These are phyloP conservation scores for Mycosphaerella arachidis DNA, from an alignment of 2,329 filamentous ascomycete species.

Conservation along the genomic window DNA sequence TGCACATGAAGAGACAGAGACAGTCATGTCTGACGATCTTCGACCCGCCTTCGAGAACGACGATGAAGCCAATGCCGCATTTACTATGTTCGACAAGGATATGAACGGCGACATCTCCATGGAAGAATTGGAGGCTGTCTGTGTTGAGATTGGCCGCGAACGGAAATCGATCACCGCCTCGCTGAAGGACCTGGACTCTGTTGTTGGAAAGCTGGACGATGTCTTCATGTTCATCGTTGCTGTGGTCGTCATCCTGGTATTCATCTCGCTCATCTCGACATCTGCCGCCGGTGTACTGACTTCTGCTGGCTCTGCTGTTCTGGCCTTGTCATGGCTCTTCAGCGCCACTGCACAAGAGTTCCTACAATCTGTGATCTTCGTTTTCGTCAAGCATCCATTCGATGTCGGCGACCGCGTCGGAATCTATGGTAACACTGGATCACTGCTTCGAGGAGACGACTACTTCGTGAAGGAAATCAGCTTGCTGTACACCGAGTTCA, in stretches of 20 bases:
- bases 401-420: constrained; percentile 92
- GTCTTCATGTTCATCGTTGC: constrained; percentile 84
- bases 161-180: constrained; percentile 94
- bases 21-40: constrained; percentile 72
- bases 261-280: constrained; percentile 82
- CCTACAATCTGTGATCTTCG: constrained; percentile 87
- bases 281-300: constrained; percentile 89
- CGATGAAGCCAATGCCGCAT: constrained; percentile 85
- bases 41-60: constrained; percentile 71
- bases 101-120: constrained; percentile 95
- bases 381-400: constrained; percentile 96
- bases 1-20: constrained; percentile 67
- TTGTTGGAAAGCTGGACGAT: constrained; percentile 82
- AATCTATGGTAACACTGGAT: constrained; percentile 84
- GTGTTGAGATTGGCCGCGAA: constrained; percentile 89
- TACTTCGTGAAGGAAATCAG: constrained; percentile 96
- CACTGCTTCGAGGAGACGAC: constrained; percentile 74
- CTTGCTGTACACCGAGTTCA: constrained; percentile 91
- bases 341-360: constrained; percentile 92
- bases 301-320: constrained; percentile 78
- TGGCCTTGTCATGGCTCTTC: constrained; percentile 89
- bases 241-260: constrained; percentile 76
- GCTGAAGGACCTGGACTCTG: constrained; percentile 89
- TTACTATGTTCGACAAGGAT: constrained; percentile 91
- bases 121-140: constrained; percentile 88